A percentile compares a stretch with the other conserved stretches of the same genome.
Conservation (phyloP, 1,139 yeast genomes). For the Hyphopichia burtonii region DNA sequence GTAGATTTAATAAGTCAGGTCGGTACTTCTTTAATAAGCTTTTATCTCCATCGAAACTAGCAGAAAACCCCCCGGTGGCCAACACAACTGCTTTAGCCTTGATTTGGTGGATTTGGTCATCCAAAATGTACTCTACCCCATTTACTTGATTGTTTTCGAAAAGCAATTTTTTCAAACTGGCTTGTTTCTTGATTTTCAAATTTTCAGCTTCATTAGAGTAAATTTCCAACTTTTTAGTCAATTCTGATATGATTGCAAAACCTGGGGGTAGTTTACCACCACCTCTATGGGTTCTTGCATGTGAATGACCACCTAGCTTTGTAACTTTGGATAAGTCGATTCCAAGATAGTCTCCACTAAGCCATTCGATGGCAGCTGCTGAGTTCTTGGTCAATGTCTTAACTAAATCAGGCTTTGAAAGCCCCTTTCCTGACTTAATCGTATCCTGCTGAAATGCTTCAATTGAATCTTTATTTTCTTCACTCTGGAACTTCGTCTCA, state of each 20-base stretch:
- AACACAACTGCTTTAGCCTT: slow-evolving; percentile 23
- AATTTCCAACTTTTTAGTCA: slow-evolving; percentile 19
- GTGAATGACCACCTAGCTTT: slow-evolving; percentile 37
- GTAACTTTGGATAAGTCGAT: slow-evolving; percentile 30
- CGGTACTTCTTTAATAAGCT: slow-evolving; percentile 25
- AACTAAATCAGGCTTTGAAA: slow-evolving; percentile 23
- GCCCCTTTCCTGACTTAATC: slow-evolving; percentile 30
- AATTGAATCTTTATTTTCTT: slow-evolving; percentile 19
- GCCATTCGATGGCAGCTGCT: slow-evolving; percentile 32
- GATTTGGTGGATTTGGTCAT: slow-evolving; percentile 6
- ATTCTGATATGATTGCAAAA: slow-evolving; percentile 29
- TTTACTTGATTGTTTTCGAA: slow-evolving; percentile 12
- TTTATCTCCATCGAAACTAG: slow-evolving; percentile 20
- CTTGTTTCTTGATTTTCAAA: slow-evolving; percentile 20
- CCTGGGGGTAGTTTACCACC: slow-evolving; percentile 35
- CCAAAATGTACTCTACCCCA: slow-evolving; percentile 22
- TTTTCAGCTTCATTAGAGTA: slow-evolving; percentile 12
- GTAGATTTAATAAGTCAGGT: slow-evolving; percentile 31
- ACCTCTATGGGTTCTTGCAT: slow-evolving; percentile 39
- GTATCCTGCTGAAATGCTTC: slow-evolving; percentile 28
- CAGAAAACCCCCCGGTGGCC: slow-evolving; percentile 43
- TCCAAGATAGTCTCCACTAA: slow-evolving; percentile 17
- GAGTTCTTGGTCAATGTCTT: slow-evolving; percentile 24
- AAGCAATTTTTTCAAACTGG: slow-evolving; percentile 19
- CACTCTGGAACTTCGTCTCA: slow-evolving; percentile 28